phyloP scores from a whole-genome alignment of 2,329 filamentous ascomycete species.

The Aspergillus uvarum region DNA sequence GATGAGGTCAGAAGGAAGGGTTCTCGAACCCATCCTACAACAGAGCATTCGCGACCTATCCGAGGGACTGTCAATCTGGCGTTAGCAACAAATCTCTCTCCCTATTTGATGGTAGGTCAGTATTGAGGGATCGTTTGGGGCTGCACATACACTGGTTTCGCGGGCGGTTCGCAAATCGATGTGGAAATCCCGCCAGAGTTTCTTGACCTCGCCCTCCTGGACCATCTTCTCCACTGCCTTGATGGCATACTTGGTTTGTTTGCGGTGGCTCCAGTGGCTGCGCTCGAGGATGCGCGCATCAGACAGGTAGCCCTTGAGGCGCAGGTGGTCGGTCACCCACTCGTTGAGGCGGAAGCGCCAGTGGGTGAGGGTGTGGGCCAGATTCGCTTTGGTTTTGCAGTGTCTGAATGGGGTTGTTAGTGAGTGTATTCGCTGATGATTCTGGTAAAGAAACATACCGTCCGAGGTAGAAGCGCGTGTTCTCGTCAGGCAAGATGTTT shows the following conservation, averaged over 20 bases:
- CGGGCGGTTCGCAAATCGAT: constrained; percentile 60
- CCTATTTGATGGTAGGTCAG: no score
- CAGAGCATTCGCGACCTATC: background rate
- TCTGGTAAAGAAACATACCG: constrained; percentile 36
- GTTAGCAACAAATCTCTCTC: no score
- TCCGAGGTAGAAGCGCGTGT: constrained; percentile 54
- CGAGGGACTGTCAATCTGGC: background rate
- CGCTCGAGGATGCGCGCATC: constrained; percentile 60
- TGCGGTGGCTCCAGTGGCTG: constrained; percentile 60
- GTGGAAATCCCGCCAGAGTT: constrained; percentile 66
- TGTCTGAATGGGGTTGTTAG: constrained; percentile 33
- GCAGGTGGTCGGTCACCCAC: constrained; percentile 65
- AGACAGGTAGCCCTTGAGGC: constrained; percentile 57
- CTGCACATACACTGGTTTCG: constrained; percentile 44
- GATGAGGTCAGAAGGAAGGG: no score
- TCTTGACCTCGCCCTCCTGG: constrained; percentile 56
- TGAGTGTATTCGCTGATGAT: background rate
- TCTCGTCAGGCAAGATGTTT: constrained; percentile 45
- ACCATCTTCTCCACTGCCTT: constrained; percentile 66
- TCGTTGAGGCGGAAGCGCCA: constrained; percentile 75
- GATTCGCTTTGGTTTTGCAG: constrained; percentile 65
- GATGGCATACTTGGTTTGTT: constrained; percentile 61
- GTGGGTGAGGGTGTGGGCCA: constrained; percentile 70
- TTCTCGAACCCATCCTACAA: background rate
- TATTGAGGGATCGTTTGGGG: no score